Evolutionary conservation across 2,329 filamentous ascomycete species (phyloP).

Genomic region (Zymoseptoria passerinii): DNA sequence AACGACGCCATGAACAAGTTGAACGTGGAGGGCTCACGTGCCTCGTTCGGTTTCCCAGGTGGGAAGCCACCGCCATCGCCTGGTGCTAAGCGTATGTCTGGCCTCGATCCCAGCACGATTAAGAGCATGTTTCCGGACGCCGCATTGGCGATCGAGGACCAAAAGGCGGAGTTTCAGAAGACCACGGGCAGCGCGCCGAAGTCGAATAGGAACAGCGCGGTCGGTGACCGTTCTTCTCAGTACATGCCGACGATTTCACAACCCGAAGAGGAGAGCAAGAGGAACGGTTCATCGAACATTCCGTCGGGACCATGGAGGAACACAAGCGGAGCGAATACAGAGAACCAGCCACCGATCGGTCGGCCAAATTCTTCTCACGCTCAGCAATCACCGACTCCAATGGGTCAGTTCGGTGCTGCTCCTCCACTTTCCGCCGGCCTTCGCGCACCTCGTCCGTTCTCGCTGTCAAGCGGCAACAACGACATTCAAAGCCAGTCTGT

Average conservation of each 20-base stretch:
- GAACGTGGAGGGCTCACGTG: constrained; percentile 76
- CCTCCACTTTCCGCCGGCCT: constrained; percentile 65
- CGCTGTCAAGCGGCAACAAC: constrained; percentile 57
- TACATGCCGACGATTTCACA: constrained; percentile 65
- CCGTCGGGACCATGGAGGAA: constrained; percentile 73
- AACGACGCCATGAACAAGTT: constrained; percentile 96
- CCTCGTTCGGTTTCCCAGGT: constrained; percentile 58
- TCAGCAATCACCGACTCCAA: constrained; percentile 59
- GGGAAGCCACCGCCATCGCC: constrained; percentile 66
- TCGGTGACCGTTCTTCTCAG: constrained; percentile 63
- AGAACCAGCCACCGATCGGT: constrained; percentile 47
- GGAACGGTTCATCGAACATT: constrained; percentile 53
- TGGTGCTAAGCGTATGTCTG: constrained; percentile 81
- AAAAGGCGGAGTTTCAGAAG: constrained; percentile 95
- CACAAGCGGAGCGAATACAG: constrained; percentile 36
- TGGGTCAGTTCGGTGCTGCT: constrained; percentile 76
- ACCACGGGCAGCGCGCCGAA: constrained; percentile 83
- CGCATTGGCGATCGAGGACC: constrained; percentile 93
- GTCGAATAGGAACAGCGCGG: constrained; percentile 85
- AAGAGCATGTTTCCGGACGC: constrained; percentile 99
- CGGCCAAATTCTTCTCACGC: constrained; percentile 72
- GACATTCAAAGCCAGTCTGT: constrained; percentile 74
- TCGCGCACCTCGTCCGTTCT: constrained; percentile 68
- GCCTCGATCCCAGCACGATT: constrained; percentile 86
- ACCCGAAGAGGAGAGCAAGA: constrained; percentile 53